Base-by-base conservation (phyloP, 2,329 filamentous ascomycete genomes). In the Fusarium tupiense region DNA sequence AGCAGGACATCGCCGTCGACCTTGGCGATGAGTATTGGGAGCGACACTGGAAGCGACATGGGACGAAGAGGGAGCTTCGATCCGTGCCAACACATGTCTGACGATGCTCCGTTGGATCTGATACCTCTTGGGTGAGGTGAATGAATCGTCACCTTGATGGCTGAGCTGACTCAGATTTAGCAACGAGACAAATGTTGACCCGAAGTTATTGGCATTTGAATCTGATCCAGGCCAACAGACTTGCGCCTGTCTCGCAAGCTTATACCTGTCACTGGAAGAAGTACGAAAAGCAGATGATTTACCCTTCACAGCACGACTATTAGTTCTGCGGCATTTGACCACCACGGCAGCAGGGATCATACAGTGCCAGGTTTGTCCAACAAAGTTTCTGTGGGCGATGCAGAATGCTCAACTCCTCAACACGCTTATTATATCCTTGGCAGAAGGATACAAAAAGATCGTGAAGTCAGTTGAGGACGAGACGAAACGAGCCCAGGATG, bases 341-440 rank as follows among this genome's bases (percentile, higher is more conserved):
- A 37, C 44, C 3, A 73, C 67, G 4, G 70, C 77, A 20, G 52
- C 61, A 5, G 24, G 61, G 2, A 62, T 79, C 6, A 72, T 78
- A 16, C 67, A 76, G 20, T 78, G 77, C 10, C 54, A 60, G 26
- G 66, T 78, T 2, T 78, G 77, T 26, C 77, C 77, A 2, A 77
- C 72, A 0, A 63, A 75, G 31, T 79, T 78, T 12, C 60, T 78
- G 14, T 78, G 77, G 77, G 77, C 77, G 3, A 78, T 78, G 77
- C 77, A 78, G 40, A 78, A 78, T 19, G 72, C 76, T 5, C 77
- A 78, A 46, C 59, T 78, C 1, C 67, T 79, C 4, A 78, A 77
- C 17, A 79, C 77, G 0, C 64, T 78, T 3, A 71, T 78, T 3
- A 53, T 76, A 17, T 78, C 77, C 5, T 69, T 79, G 10, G 77